Evolutionary conservation across 2,329 filamentous ascomycete species (phyloP).

Genomic region (Coniella vitis): DNA sequence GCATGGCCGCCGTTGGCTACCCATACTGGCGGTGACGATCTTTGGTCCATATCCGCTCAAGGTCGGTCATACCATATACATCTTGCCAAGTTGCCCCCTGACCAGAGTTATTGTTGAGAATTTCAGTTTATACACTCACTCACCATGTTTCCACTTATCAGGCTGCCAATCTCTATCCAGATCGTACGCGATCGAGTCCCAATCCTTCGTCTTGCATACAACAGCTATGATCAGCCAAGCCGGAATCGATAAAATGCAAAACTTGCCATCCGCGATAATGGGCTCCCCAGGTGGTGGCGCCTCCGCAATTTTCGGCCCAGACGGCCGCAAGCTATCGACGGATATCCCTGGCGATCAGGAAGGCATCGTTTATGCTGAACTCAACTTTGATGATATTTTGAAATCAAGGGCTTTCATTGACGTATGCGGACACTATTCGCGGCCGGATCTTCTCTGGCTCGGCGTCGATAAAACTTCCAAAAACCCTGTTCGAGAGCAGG

Average conservation of each 20-base stretch:
- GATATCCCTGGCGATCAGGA: slow-evolving; percentile 17
- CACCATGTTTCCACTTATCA: too few species aligned
- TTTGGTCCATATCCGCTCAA: slow-evolving; percentile 26
- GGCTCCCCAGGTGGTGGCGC: not conserved
- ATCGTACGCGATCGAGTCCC: too few species aligned
- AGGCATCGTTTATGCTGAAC: slow-evolving; percentile 13
- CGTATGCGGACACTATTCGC: slow-evolving; percentile 9
- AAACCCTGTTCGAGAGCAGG: too few species aligned
- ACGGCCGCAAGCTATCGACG: slow-evolving; percentile 10
- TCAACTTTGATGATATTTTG: slow-evolving; percentile 4
- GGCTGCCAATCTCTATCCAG: too few species aligned
- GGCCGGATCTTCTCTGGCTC: slow-evolving; percentile 11
- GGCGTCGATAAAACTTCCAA: slow-evolving; percentile 24
- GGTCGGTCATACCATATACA: slow-evolving; percentile 19
- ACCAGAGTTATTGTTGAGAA: too few species aligned
- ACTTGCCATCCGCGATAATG: slow-evolving; percentile 15
- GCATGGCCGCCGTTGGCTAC: slow-evolving; percentile 34
- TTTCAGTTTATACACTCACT: too few species aligned
- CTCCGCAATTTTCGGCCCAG: not conserved
- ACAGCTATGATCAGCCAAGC: slow-evolving; percentile 31
- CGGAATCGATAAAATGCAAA: slow-evolving; percentile 13
- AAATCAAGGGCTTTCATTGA: slow-evolving; percentile 6
- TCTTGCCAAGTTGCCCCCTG: too few species aligned
- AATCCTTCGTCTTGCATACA: slow-evolving; percentile 46
- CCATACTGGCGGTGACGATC: slow-evolving; percentile 6